Base-by-base conservation (phyloP, 1,284 basidiomycete genomes). In the Apiotrichum veenhuisii region DNA sequence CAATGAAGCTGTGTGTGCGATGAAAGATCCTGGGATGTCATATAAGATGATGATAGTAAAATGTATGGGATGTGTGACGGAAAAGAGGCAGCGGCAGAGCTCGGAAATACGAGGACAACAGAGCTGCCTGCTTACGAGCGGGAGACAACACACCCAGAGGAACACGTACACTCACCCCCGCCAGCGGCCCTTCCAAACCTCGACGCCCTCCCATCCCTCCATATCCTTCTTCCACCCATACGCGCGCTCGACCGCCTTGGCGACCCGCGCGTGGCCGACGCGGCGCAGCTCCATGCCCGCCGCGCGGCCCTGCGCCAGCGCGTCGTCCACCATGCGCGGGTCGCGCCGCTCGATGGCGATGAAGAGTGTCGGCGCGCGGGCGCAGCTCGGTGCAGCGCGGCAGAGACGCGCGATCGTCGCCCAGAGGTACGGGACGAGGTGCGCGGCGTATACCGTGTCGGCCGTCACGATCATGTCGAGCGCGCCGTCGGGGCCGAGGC, bases 401-500 rank as follows among this genome's bases (percentile, higher is more conserved):
- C 44, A 30, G 18, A 47, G 30, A 36, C 38, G n/a, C 18, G 41
- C 50, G 7, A 33, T 40, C 41, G 50, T 54, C 43, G 82, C 81
- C 44, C 92, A 81, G 46, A 95, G 83, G 0, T 88, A 88, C 18
- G 80, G 70, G 30, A 87, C 75, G 50, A 94, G 84, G 10, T 81
- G 77, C 1, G 81, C 71, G 30, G 81, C 75, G 73, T 93, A 95
- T 52, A 94, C 78, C 0, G 92, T 94, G 75, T 96, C 92, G 55
- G 91, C 86, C 18, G 89, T 86, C 55, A 90, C 73, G 62, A 95
- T 85, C 59, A 92, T 80, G 75, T 93, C 87, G 77, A 88, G 34
- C 22, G 33, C n/a, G n/a, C n/a, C n/a, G n/a, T n/a, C n/a, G n/a
- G n/a, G 30, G 30, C 30, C 30, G 7, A 30, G 30, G 30, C 30